Evolutionary conservation across 345 rosid genomes (phyloP).

Genomic region (Populus alba): DNA sequence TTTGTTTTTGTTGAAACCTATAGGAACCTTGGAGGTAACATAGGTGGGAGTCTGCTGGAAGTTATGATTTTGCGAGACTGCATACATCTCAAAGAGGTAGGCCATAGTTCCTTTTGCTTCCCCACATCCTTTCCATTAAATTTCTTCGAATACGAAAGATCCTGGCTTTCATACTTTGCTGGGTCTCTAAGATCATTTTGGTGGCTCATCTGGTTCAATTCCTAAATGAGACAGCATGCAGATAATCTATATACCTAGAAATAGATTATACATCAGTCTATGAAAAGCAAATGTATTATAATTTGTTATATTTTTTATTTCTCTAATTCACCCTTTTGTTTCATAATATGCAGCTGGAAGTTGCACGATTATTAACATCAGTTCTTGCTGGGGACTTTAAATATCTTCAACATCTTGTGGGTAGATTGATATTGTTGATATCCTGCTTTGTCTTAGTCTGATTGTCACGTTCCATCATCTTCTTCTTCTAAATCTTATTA

Average conservation of each 20-base stretch:
- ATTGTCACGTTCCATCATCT: background rate
- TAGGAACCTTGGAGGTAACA: conserved; percentile 59
- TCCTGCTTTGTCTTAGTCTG: conserved; percentile 3
- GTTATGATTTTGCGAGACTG: conserved; percentile 74
- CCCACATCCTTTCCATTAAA: background rate
- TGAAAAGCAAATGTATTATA: background rate
- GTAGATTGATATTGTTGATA: conserved; percentile 26
- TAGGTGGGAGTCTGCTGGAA: conserved; percentile 58
- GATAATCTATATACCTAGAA: background rate
- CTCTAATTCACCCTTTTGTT: background rate
- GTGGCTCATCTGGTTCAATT: background rate
- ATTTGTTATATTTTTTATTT: too few species aligned
- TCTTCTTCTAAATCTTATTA: conserved; percentile 17
- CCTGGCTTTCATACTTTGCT: background rate
- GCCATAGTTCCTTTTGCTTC: conserved; percentile 4
- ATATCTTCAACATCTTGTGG: conserved; percentile 60
- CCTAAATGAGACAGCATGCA: background rate
- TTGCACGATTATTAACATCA: conserved; percentile 56
- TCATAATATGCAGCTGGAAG: conserved; percentile 54
- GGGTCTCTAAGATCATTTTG: background rate
- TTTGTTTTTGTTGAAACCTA: background rate
- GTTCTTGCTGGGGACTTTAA: conserved; percentile 69
- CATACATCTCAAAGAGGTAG: conserved; percentile 71
- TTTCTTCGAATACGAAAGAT: background rate
- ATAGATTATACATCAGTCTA: background rate